Base-by-base conservation (phyloP, 441 rosid species). In the Gossypium davidsonii region DNA sequence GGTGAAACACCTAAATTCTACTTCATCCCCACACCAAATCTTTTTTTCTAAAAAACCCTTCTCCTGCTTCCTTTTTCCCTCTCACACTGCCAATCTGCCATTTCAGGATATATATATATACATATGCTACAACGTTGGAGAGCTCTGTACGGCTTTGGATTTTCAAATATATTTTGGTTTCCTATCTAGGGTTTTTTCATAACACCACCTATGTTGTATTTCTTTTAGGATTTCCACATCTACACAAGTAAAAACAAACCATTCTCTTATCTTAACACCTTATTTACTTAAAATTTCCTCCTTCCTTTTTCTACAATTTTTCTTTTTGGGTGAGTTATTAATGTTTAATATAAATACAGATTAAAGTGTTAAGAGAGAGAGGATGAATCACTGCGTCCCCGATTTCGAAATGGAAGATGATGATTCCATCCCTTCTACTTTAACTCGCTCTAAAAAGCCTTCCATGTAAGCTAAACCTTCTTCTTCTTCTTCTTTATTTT, bases 331-430 rank as follows among this genome's bases (percentile, higher is more conserved):
- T 12, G 59, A 8, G 15, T 3, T 55, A 56, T 17, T 31, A 8
- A 73, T 52, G 2, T 5, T 60, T 25, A 3, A 8, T 21, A 56
- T 57, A 57, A 31, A 48, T 25, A 20, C 12, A 26, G 26, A 1
- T 23, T 17, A 25, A 21, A 42, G 63, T 10, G 18, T 67, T 3
- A 59, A 17, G 15, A 59, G 28, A 7, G 17, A 18, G 5, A 73
- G 70, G 51, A 93, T 91, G 96, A 87, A 82, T 80, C 89, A 78
- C 82, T 86, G 84, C 60, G 96, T 89, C 23, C 98, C 96, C 0
- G 96, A 89, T 65, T 94, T 86, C 71, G 89, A 87, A 0, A 76
- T 85, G 67, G 93, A 82, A n/a, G 93, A 87, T 25, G 86, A 86
- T 56, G 77, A 71, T 75, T 48, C 79, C 15, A 72, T 87, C 64